These are phyloP conservation scores for Boletus semigastroideus DNA, from an alignment of 1,284 basidiomycete species.

Conservation along the genomic window DNA sequence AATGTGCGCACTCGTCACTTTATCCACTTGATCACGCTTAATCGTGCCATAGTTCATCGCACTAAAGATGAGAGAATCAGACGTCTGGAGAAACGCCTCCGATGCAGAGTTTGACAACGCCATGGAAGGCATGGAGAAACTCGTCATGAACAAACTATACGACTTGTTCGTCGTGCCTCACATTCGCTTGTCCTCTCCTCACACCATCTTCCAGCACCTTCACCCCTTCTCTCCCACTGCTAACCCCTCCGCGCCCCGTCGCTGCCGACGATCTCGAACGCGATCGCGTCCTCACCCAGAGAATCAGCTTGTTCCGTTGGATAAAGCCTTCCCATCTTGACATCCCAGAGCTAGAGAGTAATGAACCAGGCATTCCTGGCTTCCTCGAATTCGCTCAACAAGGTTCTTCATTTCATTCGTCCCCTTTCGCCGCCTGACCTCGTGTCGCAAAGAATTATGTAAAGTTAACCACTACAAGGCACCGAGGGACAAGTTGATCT, in stretches of 20 bases:
- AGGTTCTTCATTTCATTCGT: constrained; percentile 45
- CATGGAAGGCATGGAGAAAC: constrained; percentile 98
- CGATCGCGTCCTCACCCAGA: constrained; percentile 86
- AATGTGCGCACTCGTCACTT: constrained; percentile 51
- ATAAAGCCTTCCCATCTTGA: constrained; percentile 89
- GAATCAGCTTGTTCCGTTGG: constrained; percentile 93
- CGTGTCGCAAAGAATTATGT: constrained; percentile 63
- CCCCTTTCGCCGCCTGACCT: neutral
- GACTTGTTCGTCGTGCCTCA: constrained; percentile 60
- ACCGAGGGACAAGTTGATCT: constrained; percentile 96
- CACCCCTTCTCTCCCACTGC: constrained; percentile 72
- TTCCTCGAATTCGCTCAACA: constrained; percentile 95
- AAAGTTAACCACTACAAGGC: constrained; percentile 99
- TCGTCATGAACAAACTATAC: constrained; percentile 98
- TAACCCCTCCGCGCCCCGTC: constrained; percentile 72
- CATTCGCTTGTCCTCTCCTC: constrained; percentile 1
- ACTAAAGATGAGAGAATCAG: constrained; percentile 80
- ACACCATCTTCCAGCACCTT: constrained; percentile 65
- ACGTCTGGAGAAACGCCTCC: constrained; percentile 76
- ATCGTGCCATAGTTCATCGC: constrained; percentile 71
- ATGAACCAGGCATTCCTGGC: constrained; percentile 61
- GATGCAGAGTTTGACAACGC: constrained; percentile 94
- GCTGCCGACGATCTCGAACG: constrained; percentile 95
- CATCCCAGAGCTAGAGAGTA: constrained; percentile 50
- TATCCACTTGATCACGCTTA: constrained; percentile 9